Base-by-base conservation (phyloP, 306 rosid genomes). In the Fragaria vesca region DNA sequence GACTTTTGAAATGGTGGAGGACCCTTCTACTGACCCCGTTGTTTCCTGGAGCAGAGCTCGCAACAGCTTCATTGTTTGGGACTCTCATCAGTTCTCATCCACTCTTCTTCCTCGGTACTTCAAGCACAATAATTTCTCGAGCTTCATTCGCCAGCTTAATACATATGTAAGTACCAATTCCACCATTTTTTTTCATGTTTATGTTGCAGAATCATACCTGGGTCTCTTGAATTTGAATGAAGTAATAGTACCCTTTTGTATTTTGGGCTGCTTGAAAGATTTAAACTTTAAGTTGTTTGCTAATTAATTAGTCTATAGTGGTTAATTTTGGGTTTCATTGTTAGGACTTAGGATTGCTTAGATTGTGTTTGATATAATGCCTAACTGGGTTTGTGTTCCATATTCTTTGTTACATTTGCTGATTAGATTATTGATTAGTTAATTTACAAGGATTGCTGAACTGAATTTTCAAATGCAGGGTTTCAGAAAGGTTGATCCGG, bases 131-230 rank as follows among this genome's bases (percentile, higher is more conserved):
- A 96, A 93, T 71, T 96, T 96, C 89, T 96, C 99, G 20, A 96
- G 99, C 84, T 96, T 96, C 90, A 80, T 96, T 71, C 98, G 99
- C 34, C 99, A 96, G 79, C 99, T 96, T 80, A 96, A 96, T 68
- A 93, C 99, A 2, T 96, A 96, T 76, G 99, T 96, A 86, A 90
- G 97, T 85, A 16, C 20, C 12, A 65, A 6, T 42, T 17, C 10
- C 1, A 36, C 38, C 21, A n/a, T 75, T 54, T 50, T 4, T 40
- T 13, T 72, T 51, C 50, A 30, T 71, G 2, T 79, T 69, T 2
- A 12, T 60, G 6, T 42, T 60, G 26, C 50, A 7, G 30, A 46
- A 42, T 42, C 46, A 7, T 18, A 46, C 4, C 13, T 38, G 55
- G 77, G 69, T 71, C 38, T 12, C 11, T 5, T 47, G 46, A 18